Conservation (phyloP, 768 basidiomycete species). For the Lactifluus pinguis region DNA sequence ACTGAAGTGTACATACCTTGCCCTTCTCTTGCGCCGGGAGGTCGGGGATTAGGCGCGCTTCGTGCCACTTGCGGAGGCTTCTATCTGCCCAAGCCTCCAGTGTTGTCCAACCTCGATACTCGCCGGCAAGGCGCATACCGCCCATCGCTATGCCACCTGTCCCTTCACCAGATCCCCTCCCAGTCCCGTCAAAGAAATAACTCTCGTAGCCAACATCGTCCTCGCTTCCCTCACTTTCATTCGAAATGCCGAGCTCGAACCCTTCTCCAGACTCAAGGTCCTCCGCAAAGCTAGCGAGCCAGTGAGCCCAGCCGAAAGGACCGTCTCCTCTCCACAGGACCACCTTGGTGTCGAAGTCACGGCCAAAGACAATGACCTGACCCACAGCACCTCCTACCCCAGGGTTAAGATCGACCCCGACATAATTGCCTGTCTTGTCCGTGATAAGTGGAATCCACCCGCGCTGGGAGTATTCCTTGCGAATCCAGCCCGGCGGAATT, state of each 20-base stretch:
- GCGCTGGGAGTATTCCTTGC: conserved; percentile 81
- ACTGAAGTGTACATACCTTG: conserved; percentile 35
- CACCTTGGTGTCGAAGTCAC: conserved; percentile 97
- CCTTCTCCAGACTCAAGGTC: conserved; percentile 88
- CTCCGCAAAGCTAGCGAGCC: conserved; percentile 85
- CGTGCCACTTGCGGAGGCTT: conserved; percentile 80
- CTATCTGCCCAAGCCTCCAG: conserved; percentile 90
- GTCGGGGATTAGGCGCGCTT: conserved; percentile 59
- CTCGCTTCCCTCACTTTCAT: conserved; percentile 60
- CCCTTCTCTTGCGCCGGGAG: conserved; percentile 31
- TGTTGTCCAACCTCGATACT: conserved; percentile 88
- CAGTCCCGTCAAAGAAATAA: conserved; percentile 77
- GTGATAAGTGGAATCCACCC: conserved; percentile 96
- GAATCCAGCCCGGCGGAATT: conserved; percentile 84
- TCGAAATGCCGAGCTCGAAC: conserved; percentile 60
- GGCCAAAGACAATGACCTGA: conserved; percentile 97
- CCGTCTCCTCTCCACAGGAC: conserved; percentile 92
- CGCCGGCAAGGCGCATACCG: conserved; percentile 65
- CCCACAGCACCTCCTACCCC: conserved; percentile 65
- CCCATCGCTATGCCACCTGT: conserved; percentile 65
- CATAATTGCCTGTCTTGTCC: conserved; percentile 93
- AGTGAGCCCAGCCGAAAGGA: conserved; percentile 86
- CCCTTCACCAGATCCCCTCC: conserved; percentile 69
- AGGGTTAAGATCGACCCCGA: conserved; percentile 92
- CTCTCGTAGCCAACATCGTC: conserved; percentile 80